A percentile compares a stretch with the other conserved stretches of the same genome.
phyloP scores from a whole-genome alignment of 2,329 filamentous ascomycete genomes.

The Byssothecium circinans region DNA sequence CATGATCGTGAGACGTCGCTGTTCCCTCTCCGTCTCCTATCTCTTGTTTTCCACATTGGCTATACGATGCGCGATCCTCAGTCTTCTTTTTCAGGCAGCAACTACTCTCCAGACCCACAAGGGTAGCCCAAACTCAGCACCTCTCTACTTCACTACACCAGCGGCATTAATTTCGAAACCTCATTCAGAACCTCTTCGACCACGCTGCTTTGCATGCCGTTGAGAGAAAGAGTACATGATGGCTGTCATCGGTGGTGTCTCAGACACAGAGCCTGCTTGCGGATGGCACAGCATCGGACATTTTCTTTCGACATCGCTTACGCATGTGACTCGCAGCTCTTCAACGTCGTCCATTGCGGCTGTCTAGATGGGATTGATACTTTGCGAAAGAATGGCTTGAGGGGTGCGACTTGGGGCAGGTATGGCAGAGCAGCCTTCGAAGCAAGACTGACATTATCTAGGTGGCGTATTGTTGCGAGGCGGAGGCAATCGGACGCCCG shows the following conservation, averaged over 20 bases:
- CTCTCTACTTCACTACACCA: background rate
- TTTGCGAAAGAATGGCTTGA: background rate
- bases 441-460: background rate
- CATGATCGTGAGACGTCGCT: no score
- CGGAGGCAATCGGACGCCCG: background rate
- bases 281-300: constrained; percentile 6
- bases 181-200: background rate
- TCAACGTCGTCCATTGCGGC: background rate
- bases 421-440: background rate
- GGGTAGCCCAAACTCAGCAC: background rate
- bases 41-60: no score
- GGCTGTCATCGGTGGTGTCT: constrained; percentile 3
- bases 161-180: background rate
- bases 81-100: background rate
- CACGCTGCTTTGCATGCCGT: background rate
- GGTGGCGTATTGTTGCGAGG: constrained; percentile 3
- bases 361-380: background rate
- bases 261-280: constrained; percentile 2
- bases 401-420: background rate
- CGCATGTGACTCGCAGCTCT: background rate
- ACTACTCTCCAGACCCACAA: background rate
- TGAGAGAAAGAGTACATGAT: background rate
- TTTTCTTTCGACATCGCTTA: background rate
- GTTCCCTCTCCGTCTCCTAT: no score
- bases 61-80: no score